Evolutionary conservation across 2,329 filamentous ascomycete species (phyloP), one percentile per base, ranked within the genome.

Genomic region (Fusarium equiseti): DNA sequence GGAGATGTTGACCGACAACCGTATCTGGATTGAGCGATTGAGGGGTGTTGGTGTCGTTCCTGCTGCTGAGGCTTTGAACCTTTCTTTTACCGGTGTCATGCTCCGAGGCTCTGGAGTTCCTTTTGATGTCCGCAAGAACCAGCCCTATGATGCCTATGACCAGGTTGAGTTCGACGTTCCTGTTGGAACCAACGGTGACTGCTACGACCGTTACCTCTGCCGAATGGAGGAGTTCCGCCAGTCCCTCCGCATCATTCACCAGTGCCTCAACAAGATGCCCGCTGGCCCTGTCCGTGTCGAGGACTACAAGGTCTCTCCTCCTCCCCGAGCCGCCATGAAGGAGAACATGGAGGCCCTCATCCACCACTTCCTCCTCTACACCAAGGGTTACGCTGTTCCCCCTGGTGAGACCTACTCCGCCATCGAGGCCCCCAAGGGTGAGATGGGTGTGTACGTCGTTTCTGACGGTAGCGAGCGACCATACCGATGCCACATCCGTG

Each of bases 341-440:
- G 96, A 99, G 89, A 99, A 99, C 87, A 99, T 99, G 97, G 96
- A 99, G 85, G 95, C 96, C 42, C 89, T 99, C 45, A 99, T 99
- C 80, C 96, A 99, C 85, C 96, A 99, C 87, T 99, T 99, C 88
- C 85, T 99, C 73, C 90, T 99, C 57, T 99, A 95, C 87, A 98
- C 95, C 82, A 99, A 99, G 89, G 96, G 96, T 64, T 99, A 99
- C 83, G 89, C 94, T 46, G 96, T 99, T 6, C 96, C 96, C 45
- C 96, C 97, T 10, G 97, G 96, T 70, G 96, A 99, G 87, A 99
- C 96, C 8, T 99, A 99, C 87, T 95, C 92, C 49, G 95, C 92
- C 68, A 99, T 99, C 72, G 96, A 99, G 87, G 96, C 97, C n/a
- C 96, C 96, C 66, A 99, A 99, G 91, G 96, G 96, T 77, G 96